Evolutionary conservation across 805 yeast genomes (phyloP), one percentile per base, ranked within the genome.

Genomic region (Wickerhamiella sergipiensis): DNA sequence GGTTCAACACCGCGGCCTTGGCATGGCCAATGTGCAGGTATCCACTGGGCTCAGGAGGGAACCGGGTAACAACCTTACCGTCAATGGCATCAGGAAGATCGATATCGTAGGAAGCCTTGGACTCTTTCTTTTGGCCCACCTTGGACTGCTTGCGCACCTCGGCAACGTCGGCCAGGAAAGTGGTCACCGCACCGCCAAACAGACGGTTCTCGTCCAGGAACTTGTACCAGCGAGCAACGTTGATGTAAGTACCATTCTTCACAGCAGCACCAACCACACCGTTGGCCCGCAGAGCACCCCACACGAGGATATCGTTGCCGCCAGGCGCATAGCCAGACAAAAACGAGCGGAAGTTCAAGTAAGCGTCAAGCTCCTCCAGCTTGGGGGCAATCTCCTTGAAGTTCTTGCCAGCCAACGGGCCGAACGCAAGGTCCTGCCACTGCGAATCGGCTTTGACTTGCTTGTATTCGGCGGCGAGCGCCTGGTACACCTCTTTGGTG

Each of bases 41-140:
- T 72, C 99, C 99, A 71, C 95, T 85, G 54, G 99, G 99, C 74
- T 92, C 99, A 57, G 99, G 99, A 49, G 95, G 98, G 80, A 92
- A 92, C 72, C 99, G 84, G 50, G 98, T 94, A 50, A 94, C 97
- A 52, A 92, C 99, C 70, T 89, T 74, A 57, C 99, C 99, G 52
- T 83, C 80, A 62, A 77, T 80, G 53, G 99, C 99, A 66, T 81
- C 94, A 53, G 84, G 85, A 58, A 92, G 78, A 62, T 86, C 92
- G 63, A 92, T 92, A 66, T 89, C 97, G 60, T 84, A 92, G 68
- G 84, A 89, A 55, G 98, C 97, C 72, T 87, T 86, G 75, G 87
- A 94, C 49, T 81, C 73, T 69, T 86, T 92, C 71, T 87, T 88
- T 72, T 83, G 82, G 61, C 73, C 72, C 60, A 81, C 85, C 66